Conservation (phyloP, 495 filamentous ascomycete genomes). For the Xylaria telfairii region DNA sequence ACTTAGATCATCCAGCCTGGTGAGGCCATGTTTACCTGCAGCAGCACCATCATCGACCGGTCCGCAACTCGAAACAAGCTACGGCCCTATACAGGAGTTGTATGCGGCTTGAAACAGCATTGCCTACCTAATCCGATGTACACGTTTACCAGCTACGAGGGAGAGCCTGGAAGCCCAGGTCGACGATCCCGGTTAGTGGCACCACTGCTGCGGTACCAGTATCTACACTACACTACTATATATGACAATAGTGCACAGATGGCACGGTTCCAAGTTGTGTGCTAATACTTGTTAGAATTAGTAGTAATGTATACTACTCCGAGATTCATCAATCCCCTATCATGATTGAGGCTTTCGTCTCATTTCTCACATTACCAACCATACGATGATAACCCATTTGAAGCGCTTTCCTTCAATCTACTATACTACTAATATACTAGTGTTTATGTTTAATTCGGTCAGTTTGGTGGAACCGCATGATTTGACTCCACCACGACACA, state of each 20-base stretch:
- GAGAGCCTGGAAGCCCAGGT: slow-evolving; percentile 6
- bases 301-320: too few relatives aligned
- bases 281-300: too few relatives aligned
- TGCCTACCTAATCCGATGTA: not conserved
- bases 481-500: slow-evolving; percentile 11
- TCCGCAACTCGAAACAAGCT: slow-evolving; percentile 1
- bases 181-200: slow-evolving; percentile 5
- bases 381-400: not conserved
- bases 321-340: not conserved
- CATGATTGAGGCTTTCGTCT: not conserved
- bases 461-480: not conserved
- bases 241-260: not conserved
- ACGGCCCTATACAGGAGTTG: slow-evolving; percentile 3
- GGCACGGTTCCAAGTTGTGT: too few relatives aligned
- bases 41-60: not conserved
- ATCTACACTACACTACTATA: too few relatives aligned
- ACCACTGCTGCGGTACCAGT: not conserved
- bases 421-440: too few relatives aligned
- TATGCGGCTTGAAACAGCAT: not conserved
- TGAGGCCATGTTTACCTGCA: not conserved
- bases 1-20: not conserved
- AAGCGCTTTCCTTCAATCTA: not conserved
- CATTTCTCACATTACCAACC: not conserved
- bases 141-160: slow-evolving; percentile 4
- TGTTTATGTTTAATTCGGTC: not conserved